Evolutionary conservation across 2,329 filamentous ascomycete species (phyloP), one percentile per base, ranked within the genome.

Genomic region (Fusarium scirpi): DNA sequence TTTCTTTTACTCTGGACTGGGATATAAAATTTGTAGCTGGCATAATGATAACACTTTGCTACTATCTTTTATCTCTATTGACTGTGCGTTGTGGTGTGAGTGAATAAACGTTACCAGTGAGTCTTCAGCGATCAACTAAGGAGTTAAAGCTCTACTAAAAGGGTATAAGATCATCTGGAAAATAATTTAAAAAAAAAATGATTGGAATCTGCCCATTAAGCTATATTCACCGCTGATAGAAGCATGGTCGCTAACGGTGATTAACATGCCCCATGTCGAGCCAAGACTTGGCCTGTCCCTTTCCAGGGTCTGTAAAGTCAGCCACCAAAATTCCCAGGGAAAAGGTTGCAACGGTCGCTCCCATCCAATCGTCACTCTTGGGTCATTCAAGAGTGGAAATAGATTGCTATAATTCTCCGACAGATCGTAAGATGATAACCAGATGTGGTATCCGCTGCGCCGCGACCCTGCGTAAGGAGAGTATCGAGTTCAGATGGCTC

Each of bases 11-110:
- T 59, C 46, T 59, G 53, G 53, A 57, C 43, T 57, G 44, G 60
- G 47, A 56, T 72, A 60, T 69, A 58, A 57, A 71, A 62, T 44
- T 41, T 54, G 65, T 75, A 74, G 70, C 65, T 55, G 59, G 48
- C 64, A 51, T 59, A 70, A 66, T 64, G 46, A 57, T 43, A 44
- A 25, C 49, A 54, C 60, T 65, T 69, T 58, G 69, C 72, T 75
- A 62, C 63, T 47, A 52, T 52, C 38, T 56, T 25, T 12, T 46
- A 13, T 40, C 46, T 45, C 34, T 24, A 18, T 12, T 11, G 8
- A 30, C 29, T 29, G 16, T 27, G 22, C 20, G 2, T 25, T 25
- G 20, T 20, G 22, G 20, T 51, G 18, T 24, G 16, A 38, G 15
- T 25, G 12, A n/a, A 4, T 4, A 18, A n/a, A n/a, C 20, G 5